Conservation (phyloP, 2,329 filamentous ascomycete species). For the Penicillium decumbens region DNA sequence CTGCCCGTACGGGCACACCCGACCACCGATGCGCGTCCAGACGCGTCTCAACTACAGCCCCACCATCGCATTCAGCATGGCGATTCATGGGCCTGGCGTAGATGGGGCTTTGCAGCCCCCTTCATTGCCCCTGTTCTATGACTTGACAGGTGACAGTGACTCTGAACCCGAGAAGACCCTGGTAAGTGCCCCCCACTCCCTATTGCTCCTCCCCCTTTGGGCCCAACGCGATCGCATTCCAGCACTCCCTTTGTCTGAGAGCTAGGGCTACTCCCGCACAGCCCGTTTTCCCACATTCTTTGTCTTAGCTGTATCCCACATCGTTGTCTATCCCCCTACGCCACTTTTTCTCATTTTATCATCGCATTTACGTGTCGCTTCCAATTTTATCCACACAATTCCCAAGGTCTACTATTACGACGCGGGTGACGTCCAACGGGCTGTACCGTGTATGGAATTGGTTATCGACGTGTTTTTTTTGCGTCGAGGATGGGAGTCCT, state of each 20-base stretch:
- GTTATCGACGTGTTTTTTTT: background rate
- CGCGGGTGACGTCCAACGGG: background rate
- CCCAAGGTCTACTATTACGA: background rate
- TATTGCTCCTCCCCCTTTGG: too few relatives aligned
- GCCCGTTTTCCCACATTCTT: too few relatives aligned
- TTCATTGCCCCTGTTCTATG: background rate
- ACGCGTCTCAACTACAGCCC: background rate
- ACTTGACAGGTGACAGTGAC: background rate
- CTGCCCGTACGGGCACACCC: background rate
- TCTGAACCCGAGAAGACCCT: background rate
- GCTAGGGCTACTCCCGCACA: too few relatives aligned
- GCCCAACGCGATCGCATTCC: too few relatives aligned
- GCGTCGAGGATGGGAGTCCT: background rate
- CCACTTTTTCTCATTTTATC: background rate
- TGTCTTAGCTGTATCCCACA: too few relatives aligned
- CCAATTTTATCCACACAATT: background rate
- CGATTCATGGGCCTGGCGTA: background rate
- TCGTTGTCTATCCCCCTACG: too few relatives aligned
- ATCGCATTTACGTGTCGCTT: background rate
- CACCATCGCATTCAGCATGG: background rate
- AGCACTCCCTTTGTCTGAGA: background rate
- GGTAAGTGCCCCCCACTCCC: background rate
- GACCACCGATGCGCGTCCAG: background rate
- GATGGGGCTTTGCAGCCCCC: background rate
- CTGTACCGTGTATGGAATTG: background rate